A percentile compares a stretch with the other conserved stretches of the same genome.
These are phyloP conservation scores for Aspergillus funiculosus DNA, from an alignment of 495 filamentous ascomycete species.

Conservation along the genomic window DNA sequence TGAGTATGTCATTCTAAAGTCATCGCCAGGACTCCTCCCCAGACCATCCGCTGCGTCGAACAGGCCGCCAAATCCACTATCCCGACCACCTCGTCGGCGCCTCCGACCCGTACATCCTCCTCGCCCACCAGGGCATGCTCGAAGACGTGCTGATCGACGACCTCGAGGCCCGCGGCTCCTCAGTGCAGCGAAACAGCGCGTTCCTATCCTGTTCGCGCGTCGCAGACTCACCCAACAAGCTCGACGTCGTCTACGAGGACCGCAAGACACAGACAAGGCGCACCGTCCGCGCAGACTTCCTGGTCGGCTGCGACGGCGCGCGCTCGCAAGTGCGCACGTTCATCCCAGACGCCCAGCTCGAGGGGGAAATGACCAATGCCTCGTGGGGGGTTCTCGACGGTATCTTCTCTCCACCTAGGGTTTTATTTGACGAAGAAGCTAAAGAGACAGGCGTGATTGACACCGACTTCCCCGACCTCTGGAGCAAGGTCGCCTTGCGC, in stretches of 20 bases:
- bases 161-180: slow-evolving; percentile 50
- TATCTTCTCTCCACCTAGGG: slow-evolving; percentile 12
- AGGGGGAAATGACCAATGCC: slow-evolving; percentile 55
- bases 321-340: slow-evolving; percentile 27
- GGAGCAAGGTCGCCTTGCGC: slow-evolving; percentile 63
- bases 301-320: slow-evolving; percentile 34
- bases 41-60: slow-evolving; percentile 50
- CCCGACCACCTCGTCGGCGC: slow-evolving; percentile 64
- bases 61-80: slow-evolving; percentile 64
- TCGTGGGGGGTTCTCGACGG: slow-evolving; percentile 79
- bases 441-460: slow-evolving; percentile 49
- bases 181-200: slow-evolving; percentile 50
- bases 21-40: slow-evolving; percentile 48
- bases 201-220: slow-evolving; percentile 48
- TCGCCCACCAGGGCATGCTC: slow-evolving; percentile 70
- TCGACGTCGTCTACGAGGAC: slow-evolving; percentile 27
- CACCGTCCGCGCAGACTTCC: slow-evolving; percentile 22
- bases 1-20: slow-evolving; percentile 42
- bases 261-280: slow-evolving; percentile 8
- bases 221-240: slow-evolving; percentile 18
- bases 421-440: neutral
- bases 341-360: slow-evolving; percentile 52
- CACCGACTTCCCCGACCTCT: slow-evolving; percentile 72
- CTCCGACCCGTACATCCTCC: slow-evolving; percentile 63
- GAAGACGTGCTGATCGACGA: slow-evolving; percentile 63